Evolutionary conservation across 805 yeast species (phyloP).

Genomic region (Candida dendrica): DNA sequence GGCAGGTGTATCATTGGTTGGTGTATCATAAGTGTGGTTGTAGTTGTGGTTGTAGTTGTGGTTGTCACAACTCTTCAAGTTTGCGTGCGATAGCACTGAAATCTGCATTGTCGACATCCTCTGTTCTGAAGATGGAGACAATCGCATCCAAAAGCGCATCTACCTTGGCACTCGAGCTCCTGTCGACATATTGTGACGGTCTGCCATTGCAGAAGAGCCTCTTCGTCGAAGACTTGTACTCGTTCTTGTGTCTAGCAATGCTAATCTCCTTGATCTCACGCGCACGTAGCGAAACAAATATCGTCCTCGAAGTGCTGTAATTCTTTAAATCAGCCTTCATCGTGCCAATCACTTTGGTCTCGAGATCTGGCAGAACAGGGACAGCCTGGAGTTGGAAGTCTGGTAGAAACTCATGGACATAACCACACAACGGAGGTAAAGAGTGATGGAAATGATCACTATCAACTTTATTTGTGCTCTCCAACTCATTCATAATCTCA

Average conservation of each 20-base stretch:
- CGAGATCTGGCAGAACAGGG: constrained; percentile 43
- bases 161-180: constrained; percentile 3
- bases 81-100: background rate
- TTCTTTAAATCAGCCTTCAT: constrained; percentile 46
- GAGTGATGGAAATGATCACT: constrained; percentile 6
- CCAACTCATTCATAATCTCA: background rate
- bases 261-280: constrained; percentile 30
- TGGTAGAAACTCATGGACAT: constrained; percentile 16
- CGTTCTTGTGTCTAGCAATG: constrained; percentile 11
- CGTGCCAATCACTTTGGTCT: constrained; percentile 36
- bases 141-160: constrained; percentile 7
- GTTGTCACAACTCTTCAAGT: background rate
- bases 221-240: constrained; percentile 4
- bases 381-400: constrained; percentile 43
- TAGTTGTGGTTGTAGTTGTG: too few species aligned
- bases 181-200: constrained; percentile 6
- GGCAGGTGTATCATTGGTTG: too few species aligned
- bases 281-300: constrained; percentile 27
- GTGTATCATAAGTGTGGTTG: too few species aligned
- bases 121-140: background rate
- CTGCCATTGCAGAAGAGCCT: constrained; percentile 8
- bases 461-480: background rate
- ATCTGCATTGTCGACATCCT: background rate
- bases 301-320: constrained; percentile 16
- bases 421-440: constrained; percentile 23